Evolutionary conservation across 768 basidiomycete genomes (phyloP).

Genomic region (Candolleomyces eurysporus): DNA sequence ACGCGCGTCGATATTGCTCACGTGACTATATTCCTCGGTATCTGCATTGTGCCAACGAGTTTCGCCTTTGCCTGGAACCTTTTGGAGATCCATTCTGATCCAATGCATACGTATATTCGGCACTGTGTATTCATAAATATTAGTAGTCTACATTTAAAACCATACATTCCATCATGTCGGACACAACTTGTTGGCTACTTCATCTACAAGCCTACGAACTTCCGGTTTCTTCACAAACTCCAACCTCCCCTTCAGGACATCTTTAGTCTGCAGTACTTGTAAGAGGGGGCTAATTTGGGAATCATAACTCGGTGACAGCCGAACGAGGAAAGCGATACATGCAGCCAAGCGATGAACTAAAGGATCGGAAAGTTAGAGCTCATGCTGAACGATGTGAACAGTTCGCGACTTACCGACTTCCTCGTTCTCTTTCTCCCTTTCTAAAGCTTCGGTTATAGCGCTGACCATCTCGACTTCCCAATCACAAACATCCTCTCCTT

Average conservation of each 20-base stretch:
- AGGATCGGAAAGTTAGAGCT: conserved; percentile 1
- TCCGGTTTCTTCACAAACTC: conserved; percentile 57
- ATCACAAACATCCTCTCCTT: conserved; percentile 59
- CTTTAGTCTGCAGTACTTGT: conserved; percentile 65
- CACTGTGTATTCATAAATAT: neutral
- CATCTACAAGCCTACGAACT: conserved; percentile 59
- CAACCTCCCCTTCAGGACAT: conserved; percentile 58
- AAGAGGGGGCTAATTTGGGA: conserved; percentile 54
- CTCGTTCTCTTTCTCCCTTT: conserved; percentile 66
- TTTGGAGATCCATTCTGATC: neutral
- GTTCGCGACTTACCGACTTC: conserved; percentile 68
- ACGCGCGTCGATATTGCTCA: neutral
- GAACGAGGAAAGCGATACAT: conserved; percentile 72
- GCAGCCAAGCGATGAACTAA: conserved; percentile 82
- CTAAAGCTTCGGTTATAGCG: conserved; percentile 79
- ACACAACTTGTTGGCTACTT: conserved; percentile 54
- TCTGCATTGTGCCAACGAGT: too few species aligned
- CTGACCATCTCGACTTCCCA: conserved; percentile 86
- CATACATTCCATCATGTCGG: neutral
- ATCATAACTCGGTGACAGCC: conserved; percentile 69
- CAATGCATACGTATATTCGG: too few species aligned
- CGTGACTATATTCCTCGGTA: neutral
- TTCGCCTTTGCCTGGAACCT: too few species aligned
- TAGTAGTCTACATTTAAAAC: neutral
- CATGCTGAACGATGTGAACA: neutral